Evolutionary conservation across 345 rosid genomes (phyloP), one percentile per base, ranked within the genome.

Genomic region (Hibiscus tridactylites): DNA sequence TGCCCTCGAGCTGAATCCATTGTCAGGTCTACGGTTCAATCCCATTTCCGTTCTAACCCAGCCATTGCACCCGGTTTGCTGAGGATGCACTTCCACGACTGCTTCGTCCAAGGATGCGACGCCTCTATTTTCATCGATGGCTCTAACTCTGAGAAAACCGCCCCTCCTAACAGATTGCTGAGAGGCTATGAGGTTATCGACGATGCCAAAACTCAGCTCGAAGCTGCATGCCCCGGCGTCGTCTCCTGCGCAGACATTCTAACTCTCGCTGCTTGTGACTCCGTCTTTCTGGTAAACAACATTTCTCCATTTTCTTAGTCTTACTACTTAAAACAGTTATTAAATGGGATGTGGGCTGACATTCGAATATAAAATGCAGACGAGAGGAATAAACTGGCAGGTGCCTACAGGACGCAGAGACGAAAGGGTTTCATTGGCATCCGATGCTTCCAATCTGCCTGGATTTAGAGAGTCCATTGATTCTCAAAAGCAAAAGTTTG

Each of bases 161-260:
- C 87, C 4, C 69, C 21, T 39, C 75, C 81, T 0, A 83, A 84
- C 79, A 60, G 44, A 16, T 6, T 56, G 17, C 19, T 87, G 61
- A 76, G 74, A 52, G 88, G 88, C 1, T 87, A 66, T 67, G 84
- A 83, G 6, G 86, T 80, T 71, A 81, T 87, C 15, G 87, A 84
- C 2, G 82, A 86, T 67, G 90, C 90, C 52, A 86, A 86, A 71
- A 73, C 84, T 0, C 80, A 78, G 39, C 87, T 84, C 35, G 88
- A 84, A 71, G 83, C 81, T 3, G 70, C 73, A 0, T 86, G 90
- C 16, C 87, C 85, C 3, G 87, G 87, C 15, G 73, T 87, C 31
- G 87, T 87, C 16, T 87, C 90, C 9, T 87, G 90, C 69, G 83
- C 90, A 7, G 90, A 87, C 67, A 81, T 87, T 24, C 71, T 84